A percentile compares a stretch with the other conserved stretches of the same genome.
These are phyloP conservation scores for Echria macrotheca DNA, from an alignment of 495 filamentous ascomycete genomes.

Conservation along the genomic window DNA sequence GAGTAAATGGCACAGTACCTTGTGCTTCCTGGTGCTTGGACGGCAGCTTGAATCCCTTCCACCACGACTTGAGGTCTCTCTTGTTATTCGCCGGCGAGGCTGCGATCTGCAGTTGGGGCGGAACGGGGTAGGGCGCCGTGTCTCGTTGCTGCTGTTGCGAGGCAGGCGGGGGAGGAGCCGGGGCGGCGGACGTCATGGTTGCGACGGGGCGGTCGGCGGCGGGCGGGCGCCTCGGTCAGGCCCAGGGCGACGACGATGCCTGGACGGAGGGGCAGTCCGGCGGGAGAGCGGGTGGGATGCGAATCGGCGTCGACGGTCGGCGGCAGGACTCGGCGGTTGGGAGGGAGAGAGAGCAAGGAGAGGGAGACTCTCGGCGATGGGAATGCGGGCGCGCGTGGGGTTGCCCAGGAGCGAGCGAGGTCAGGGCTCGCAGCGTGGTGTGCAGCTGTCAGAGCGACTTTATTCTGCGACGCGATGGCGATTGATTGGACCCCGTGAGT, in stretches of 20 bases:
- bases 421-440: slow-evolving; percentile 8
- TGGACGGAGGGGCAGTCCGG: slow-evolving; percentile 5
- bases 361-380: background rate
- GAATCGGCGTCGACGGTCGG: too few relatives aligned
- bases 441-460: slow-evolving; percentile 13
- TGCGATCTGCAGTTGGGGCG: slow-evolving; percentile 25
- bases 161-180: slow-evolving; percentile 14
- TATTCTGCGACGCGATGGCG: slow-evolving; percentile 19
- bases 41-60: slow-evolving; percentile 78
- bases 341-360: background rate
- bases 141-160: slow-evolving; percentile 13
- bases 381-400: slow-evolving; percentile 7
- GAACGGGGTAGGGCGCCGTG: slow-evolving; percentile 13
- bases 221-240: slow-evolving; percentile 16
- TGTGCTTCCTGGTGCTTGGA: slow-evolving; percentile 70
- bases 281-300: slow-evolving; percentile 1
- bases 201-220: slow-evolving; percentile 21
- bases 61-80: slow-evolving; percentile 84
- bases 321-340: slow-evolving; percentile 1
- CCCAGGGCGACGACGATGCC: slow-evolving; percentile 16
- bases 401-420: slow-evolving; percentile 9
- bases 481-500: slow-evolving; percentile 1
- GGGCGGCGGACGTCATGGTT: slow-evolving; percentile 30
- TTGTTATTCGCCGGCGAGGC: slow-evolving; percentile 59
- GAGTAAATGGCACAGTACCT: slow-evolving; percentile 48